These are phyloP conservation scores for Dysphania ambrosioides DNA, from an alignment of 148 eudicot genomes.

Conservation along the genomic window DNA sequence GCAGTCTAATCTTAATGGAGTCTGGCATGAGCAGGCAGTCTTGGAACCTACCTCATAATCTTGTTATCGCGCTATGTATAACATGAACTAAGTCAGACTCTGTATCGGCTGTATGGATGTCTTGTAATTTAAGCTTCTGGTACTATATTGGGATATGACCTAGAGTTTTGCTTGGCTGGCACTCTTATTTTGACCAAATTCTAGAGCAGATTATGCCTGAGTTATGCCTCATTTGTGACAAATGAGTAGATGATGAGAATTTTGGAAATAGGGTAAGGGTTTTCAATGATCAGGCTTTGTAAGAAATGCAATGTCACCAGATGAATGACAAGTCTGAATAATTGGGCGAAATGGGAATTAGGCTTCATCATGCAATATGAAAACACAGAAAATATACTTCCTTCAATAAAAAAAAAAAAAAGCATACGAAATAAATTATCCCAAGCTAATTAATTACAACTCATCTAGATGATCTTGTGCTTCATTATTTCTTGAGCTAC, in stretches of 20 bases:
- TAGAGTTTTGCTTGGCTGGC: too few species aligned
- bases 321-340: too few species aligned
- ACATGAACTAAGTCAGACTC: not conserved
- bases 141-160: too few species aligned
- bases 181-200: not conserved
- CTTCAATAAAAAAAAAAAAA: too few species aligned
- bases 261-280: not conserved
- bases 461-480: not conserved
- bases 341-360: too few species aligned
- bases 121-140: not conserved
- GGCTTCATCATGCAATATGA: not conserved
- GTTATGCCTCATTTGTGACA: not conserved
- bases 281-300: too few species aligned
- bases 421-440: too few species aligned
- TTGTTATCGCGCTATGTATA: not conserved
- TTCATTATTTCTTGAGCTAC: slow-evolving; percentile 17
- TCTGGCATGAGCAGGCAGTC: slow-evolving; percentile 84
- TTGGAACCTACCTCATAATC: slow-evolving; percentile 43
- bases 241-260: not conserved
- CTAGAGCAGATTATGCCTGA: not conserved
- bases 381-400: not conserved
- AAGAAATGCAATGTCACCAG: too few species aligned
- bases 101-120: not conserved
- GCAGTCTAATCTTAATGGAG: slow-evolving; percentile 89
- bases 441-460: too few species aligned